Evolutionary conservation across 345 rosid species (phyloP).

Genomic region (Aegle marmelos): DNA sequence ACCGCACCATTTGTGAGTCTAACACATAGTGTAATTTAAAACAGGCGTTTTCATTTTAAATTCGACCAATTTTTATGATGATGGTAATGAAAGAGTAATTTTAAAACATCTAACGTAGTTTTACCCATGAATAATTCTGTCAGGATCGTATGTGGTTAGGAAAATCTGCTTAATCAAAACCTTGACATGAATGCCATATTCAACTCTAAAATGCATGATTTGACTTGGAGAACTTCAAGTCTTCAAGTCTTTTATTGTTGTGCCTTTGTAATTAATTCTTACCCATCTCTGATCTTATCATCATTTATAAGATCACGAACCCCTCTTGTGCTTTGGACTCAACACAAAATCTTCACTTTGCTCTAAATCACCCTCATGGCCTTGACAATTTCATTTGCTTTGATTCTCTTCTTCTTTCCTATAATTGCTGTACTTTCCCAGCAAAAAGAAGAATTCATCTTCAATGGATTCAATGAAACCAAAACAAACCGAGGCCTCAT

Average conservation of each 20-base stretch:
- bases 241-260: neutral
- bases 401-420: constrained; percentile 7
- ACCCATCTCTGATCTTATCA: neutral
- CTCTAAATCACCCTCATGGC: constrained; percentile 11
- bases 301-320: neutral
- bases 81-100: no score
- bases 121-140: neutral
- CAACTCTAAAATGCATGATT: neutral
- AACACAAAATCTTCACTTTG: neutral
- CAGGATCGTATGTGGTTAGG: no score
- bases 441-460: constrained; percentile 25
- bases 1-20: no score
- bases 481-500: neutral
- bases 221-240: neutral
- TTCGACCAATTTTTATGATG: neutral
- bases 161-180: neutral
- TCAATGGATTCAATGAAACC: constrained; percentile 36
- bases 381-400: neutral
- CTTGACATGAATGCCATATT: neutral
- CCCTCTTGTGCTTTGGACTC: neutral
- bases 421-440: neutral
- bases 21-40: no score
- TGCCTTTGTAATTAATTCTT: neutral
- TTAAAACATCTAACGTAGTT: neutral
- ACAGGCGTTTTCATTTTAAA: no score